These are phyloP conservation scores for Dactylonectria macrodidyma DNA, from an alignment of 2,329 filamentous ascomycete species.

Conservation along the genomic window DNA sequence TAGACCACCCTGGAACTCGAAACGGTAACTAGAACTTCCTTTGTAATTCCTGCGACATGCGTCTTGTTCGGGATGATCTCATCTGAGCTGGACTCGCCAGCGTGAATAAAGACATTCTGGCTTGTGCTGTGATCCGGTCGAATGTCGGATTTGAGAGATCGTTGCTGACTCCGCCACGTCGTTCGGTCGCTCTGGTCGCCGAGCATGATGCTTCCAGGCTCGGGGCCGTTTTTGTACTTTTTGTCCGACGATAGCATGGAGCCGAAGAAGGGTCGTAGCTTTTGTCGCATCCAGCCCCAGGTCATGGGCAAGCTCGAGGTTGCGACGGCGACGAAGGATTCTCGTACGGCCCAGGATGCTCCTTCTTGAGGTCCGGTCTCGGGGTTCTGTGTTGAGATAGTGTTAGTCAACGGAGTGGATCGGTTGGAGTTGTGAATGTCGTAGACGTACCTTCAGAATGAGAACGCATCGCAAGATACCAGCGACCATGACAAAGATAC, in stretches of 20 bases:
- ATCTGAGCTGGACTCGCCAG: slow-evolving; percentile 39
- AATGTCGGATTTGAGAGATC: slow-evolving; percentile 25
- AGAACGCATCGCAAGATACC: slow-evolving; percentile 55
- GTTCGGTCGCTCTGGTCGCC: slow-evolving; percentile 32
- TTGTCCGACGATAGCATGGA: slow-evolving; percentile 44
- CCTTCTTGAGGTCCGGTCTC: slow-evolving; percentile 52
- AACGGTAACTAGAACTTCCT: slow-evolving; percentile 42
- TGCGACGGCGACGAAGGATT: slow-evolving; percentile 58
- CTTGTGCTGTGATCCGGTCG: slow-evolving; percentile 7
- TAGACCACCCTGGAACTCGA: slow-evolving; percentile 19
- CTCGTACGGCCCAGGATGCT: slow-evolving; percentile 55
- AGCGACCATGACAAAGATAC: slow-evolving; percentile 57
- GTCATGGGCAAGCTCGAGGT: slow-evolving; percentile 56
- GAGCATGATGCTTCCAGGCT: slow-evolving; percentile 45
- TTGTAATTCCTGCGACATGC: slow-evolving; percentile 28
- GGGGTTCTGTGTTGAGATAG: slow-evolving; percentile 49
- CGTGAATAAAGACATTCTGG: slow-evolving; percentile 35
- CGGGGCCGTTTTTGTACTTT: slow-evolving; percentile 39
- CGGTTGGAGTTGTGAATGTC: slow-evolving; percentile 44
- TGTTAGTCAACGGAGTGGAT: background rate
- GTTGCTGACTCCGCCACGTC: slow-evolving; percentile 37
- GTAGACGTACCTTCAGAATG: slow-evolving; percentile 50
- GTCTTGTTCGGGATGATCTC: slow-evolving; percentile 35
- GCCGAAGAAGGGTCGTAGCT: slow-evolving; percentile 43
- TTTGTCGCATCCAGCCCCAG: slow-evolving; percentile 46